A percentile compares a stretch with the other conserved stretches of the same genome.
Evolutionary conservation across 2,329 filamentous ascomycete genomes (phyloP).

Genomic region (Xylariales sp.): DNA sequence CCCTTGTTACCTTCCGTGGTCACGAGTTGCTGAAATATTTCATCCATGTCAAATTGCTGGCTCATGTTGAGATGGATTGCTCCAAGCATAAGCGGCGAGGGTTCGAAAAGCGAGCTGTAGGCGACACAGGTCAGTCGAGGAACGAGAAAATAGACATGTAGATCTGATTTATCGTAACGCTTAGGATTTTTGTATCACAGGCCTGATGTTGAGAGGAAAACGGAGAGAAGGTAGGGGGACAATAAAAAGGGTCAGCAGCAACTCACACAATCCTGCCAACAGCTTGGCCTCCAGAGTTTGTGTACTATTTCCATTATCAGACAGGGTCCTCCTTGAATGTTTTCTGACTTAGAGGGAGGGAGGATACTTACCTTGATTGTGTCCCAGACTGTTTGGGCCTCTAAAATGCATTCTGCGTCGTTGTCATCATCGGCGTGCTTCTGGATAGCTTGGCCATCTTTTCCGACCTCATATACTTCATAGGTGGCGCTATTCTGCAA

Average conservation of each 20-base stretch:
- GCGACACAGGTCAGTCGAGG: background rate
- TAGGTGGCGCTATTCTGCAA: conserved; percentile 45
- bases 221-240: too few species aligned
- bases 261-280: conserved; percentile 55
- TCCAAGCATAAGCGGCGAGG: conserved; percentile 55
- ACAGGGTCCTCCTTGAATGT: too few species aligned
- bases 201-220: too few species aligned
- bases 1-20: conserved; percentile 39
- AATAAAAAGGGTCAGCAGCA: too few species aligned
- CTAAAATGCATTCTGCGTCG: conserved; percentile 30
- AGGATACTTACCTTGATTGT: conserved; percentile 25
- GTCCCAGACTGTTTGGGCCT: conserved; percentile 37
- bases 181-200: too few species aligned
- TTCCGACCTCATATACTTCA: conserved; percentile 52
- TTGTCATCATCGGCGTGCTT: conserved; percentile 30
- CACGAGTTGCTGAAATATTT: conserved; percentile 51
- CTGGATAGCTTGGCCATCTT: conserved; percentile 35
- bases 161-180: too few species aligned
- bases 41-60: conserved; percentile 57
- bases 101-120: conserved; percentile 31
- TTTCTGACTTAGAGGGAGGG: too few species aligned
- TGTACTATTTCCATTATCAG: too few species aligned
- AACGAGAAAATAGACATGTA: too few species aligned
- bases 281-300: conserved; percentile 32
- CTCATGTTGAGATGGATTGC: conserved; percentile 55